Conservation (phyloP, 2,329 filamentous ascomycete species). For the Alternaria incomplexa region DNA sequence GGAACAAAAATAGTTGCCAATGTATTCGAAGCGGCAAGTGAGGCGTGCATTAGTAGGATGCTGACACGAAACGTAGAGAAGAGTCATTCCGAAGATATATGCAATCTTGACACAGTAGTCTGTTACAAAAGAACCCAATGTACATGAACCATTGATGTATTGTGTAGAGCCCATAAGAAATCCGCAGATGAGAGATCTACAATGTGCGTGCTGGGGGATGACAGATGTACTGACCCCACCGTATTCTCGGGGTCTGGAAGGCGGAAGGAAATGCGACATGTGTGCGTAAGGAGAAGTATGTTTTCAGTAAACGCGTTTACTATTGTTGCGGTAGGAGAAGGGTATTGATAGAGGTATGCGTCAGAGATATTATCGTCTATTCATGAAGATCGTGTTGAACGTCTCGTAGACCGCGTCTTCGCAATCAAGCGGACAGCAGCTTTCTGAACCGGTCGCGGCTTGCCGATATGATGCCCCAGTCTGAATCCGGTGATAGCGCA, state of each 20-base stretch:
- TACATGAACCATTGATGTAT: background rate
- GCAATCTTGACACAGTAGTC: background rate
- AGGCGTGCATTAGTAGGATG: background rate
- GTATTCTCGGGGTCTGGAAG: background rate
- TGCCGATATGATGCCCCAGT: background rate
- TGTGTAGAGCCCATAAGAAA: background rate
- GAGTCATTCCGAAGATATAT: background rate
- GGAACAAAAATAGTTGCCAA: background rate
- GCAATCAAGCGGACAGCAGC: background rate
- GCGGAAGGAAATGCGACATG: background rate
- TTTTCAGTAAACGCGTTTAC: background rate
- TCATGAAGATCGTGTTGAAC: background rate
- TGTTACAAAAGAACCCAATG: background rate
- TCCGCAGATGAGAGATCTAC: background rate
- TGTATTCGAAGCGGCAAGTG: background rate
- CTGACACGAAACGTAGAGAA: background rate
- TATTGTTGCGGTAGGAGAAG: background rate
- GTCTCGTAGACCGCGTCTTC: background rate
- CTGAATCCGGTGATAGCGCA: slow-evolving; percentile 27
- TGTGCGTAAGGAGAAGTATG: background rate
- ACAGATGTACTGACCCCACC: background rate
- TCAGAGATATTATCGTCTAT: background rate
- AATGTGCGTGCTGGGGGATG: too few species aligned
- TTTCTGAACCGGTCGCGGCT: background rate
- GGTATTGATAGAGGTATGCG: background rate